These are phyloP conservation scores for Athelia sp. DNA, from an alignment of 1,284 basidiomycete species.

Conservation along the genomic window DNA sequence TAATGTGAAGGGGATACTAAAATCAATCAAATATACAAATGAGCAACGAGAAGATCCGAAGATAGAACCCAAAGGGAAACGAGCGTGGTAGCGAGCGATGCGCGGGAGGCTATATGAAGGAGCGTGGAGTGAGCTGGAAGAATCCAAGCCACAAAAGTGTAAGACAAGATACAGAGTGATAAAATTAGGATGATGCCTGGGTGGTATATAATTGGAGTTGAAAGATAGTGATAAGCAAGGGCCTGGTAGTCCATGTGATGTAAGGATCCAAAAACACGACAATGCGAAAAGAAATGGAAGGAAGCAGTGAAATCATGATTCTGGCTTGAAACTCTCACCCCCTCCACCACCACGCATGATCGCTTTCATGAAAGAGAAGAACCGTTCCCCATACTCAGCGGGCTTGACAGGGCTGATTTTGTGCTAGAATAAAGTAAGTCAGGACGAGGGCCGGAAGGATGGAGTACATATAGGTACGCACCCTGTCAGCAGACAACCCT, in stretches of 20 bases:
- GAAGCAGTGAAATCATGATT: constrained; percentile 18
- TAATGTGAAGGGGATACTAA: background rate
- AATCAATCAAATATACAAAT: background rate
- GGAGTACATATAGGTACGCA: constrained; percentile 37
- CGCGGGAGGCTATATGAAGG: constrained; percentile 1
- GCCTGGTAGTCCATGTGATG: background rate
- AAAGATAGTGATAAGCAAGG: background rate
- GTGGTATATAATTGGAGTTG: background rate
- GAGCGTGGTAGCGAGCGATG: constrained; percentile 4
- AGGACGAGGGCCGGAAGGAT: constrained; percentile 4
- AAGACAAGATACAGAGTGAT: background rate
- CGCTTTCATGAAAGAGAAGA: constrained; percentile 83
- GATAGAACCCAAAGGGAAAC: background rate
- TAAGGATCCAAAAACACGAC: background rate
- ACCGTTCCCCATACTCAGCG: constrained; percentile 78
- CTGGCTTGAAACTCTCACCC: constrained; percentile 54
- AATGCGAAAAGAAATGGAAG: background rate
- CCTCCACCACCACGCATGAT: constrained; percentile 83
- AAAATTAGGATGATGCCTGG: constrained; percentile 1
- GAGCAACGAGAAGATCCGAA: background rate
- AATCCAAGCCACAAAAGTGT: constrained; percentile 2
- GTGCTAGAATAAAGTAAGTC: constrained; percentile 47
- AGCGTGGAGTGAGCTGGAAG: constrained; percentile 1
- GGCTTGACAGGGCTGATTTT: constrained; percentile 93
- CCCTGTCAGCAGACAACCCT: constrained; percentile 80